These are phyloP conservation scores for Trypanosomatidae sp. DNA, from an alignment of 208 protist species.

Conservation along the genomic window DNA sequence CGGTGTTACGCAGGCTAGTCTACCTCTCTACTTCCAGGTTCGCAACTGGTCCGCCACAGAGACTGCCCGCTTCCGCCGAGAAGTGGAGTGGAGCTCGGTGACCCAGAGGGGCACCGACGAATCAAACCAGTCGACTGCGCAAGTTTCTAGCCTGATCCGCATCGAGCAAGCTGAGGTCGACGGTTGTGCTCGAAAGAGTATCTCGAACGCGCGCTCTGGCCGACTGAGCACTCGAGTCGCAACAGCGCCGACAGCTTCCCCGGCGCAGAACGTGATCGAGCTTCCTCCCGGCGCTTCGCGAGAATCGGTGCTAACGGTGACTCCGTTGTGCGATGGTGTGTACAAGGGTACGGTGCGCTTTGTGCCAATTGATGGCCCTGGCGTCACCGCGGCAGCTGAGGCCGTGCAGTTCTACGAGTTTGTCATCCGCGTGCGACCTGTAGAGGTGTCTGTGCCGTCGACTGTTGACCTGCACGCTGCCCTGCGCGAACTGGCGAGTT, in stretches of 20 bases:
- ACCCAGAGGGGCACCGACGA: slow-evolving; percentile 4
- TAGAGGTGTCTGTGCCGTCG: slow-evolving; percentile 22
- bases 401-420: slow-evolving; percentile 86
- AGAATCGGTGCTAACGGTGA: slow-evolving; percentile 82
- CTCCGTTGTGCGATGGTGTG: slow-evolving; percentile 78
- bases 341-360: slow-evolving; percentile 70
- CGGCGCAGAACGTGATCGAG: slow-evolving; percentile 62
- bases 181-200: not conserved
- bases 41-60: slow-evolving; percentile 26
- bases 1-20: slow-evolving; percentile 24
- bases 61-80: slow-evolving; percentile 85
- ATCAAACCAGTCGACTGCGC: not conserved
- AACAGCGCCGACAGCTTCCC: not conserved
- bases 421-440: slow-evolving; percentile 48
- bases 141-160: slow-evolving; percentile 1
- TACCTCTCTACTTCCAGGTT: slow-evolving; percentile 24
- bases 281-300: slow-evolving; percentile 67
- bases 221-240: slow-evolving; percentile 34
- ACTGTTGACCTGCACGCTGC: slow-evolving; percentile 74
- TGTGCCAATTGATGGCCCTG: slow-evolving; percentile 55
- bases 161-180: not conserved
- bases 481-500: slow-evolving; percentile 69
- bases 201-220: slow-evolving; percentile 17
- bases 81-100: slow-evolving; percentile 66
- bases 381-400: slow-evolving; percentile 31